Conservation (phyloP, 306 rosid genomes). For the Cicer yamashitae region DNA sequence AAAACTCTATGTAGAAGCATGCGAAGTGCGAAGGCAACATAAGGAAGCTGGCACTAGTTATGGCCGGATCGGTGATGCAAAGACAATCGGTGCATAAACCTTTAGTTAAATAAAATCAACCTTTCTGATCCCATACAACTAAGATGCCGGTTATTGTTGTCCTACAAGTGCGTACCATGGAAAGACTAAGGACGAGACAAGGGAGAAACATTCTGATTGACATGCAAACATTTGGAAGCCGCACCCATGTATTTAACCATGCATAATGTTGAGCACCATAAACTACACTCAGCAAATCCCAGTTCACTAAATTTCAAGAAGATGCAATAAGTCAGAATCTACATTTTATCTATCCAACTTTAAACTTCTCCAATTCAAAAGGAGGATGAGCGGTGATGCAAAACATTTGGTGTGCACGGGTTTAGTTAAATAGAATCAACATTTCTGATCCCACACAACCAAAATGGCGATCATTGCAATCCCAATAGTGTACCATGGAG, state of each 20-base stretch:
- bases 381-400: conserved; percentile 34
- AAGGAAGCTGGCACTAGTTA: conserved; percentile 30
- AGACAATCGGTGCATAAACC: conserved; percentile 1
- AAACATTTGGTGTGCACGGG: conserved; percentile 5
- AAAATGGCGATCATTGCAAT: conserved; percentile 34
- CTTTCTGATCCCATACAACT: conserved; percentile 39
- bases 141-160: conserved; percentile 35
- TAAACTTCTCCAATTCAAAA: conserved; percentile 39
- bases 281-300: conserved; percentile 32
- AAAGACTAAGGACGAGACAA: conserved; percentile 10
- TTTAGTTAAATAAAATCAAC: not conserved
- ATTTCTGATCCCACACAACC: conserved; percentile 39
- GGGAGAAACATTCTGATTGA: conserved; percentile 40
- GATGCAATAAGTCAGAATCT: conserved; percentile 49
- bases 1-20: conserved; percentile 24
- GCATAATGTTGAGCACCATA: conserved; percentile 11
- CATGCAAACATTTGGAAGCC: conserved; percentile 38
- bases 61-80: conserved; percentile 14
- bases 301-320: conserved; percentile 40
- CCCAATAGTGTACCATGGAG: conserved; percentile 36
- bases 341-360: conserved; percentile 42
- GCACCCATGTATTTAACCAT: conserved; percentile 36
- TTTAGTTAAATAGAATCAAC: conserved; percentile 1
- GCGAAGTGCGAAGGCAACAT: conserved; percentile 14
- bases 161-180: conserved; percentile 28